Evolutionary conservation across 108 stramenopile species (phyloP), one percentile per base, ranked within the genome.

Genomic region (Pseudonitzschia multiseries): DNA sequence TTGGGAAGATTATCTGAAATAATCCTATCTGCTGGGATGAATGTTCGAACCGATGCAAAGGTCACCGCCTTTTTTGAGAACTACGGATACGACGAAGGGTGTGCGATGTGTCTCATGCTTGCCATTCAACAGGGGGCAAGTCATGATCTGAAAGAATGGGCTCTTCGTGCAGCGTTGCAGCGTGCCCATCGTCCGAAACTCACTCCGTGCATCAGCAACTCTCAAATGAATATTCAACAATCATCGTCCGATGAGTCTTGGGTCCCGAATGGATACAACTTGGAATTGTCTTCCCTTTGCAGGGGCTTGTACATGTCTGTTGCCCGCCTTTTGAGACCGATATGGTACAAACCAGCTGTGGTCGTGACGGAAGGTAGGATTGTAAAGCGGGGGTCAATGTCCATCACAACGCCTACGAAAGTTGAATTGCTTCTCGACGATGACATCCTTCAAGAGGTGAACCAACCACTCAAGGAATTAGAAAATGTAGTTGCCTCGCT

Each of bases 331-430:
- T 62, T 97, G 36, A 89, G 96, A 24, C 96, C 94, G 29, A 68
- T 94, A 57, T 96, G 93, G 96, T 79, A 84, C 73, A 95, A 94
- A 77, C 87, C 91, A 13, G 84, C 82, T 12, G 94, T 92, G 41
- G 90, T 94, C 21, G 91, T 92, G 12, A 94, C 92, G 1, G 93
- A 93, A 71, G 93, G 93, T 17, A 56, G 74, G 28, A 71, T 80
- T 24, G 60, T 85, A 4, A 81, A 79, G 48, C 77, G 80, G 48
- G 77, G 77, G 17, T 68, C 76, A 21, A 69, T 24, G 46, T 43
- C 62, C 15, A 29, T 15, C 15, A 42, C 57, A 2, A 78, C 83
- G n/a, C 93, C 95, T 18, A 84, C 92, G 3, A 94, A 90, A 69
- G 93, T 94, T 2, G 93, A 96, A 65, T 62, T 96, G 41, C 80